Percentiles rank a stretch among this genome's conserved stretches.
Conservation (phyloP, 441 rosid genomes). For the Pelargonium cotyledonis region DNA sequence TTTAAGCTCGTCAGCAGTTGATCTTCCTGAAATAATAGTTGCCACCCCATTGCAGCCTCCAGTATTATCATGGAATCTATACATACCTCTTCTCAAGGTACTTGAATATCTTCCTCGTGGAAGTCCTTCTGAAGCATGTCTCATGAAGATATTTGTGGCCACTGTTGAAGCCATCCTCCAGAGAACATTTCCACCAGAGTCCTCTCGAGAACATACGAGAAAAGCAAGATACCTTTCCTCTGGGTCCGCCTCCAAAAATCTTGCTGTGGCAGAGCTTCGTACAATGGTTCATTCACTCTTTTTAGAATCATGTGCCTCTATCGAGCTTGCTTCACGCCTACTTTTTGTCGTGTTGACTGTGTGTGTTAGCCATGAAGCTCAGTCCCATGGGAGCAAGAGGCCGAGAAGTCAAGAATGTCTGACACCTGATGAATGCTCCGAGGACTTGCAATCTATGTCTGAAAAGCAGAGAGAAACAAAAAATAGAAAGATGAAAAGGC, state of each 20-base stretch:
- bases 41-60: constrained; percentile 97
- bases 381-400: constrained; percentile 69
- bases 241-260: constrained; percentile 77
- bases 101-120: constrained; percentile 98
- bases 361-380: constrained; percentile 98
- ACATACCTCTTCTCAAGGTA: constrained; percentile 95
- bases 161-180: constrained; percentile 88
- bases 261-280: constrained; percentile 97
- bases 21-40: constrained; percentile 95
- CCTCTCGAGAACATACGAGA: constrained; percentile 45
- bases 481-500: constrained; percentile 55
- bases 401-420: constrained; percentile 49
- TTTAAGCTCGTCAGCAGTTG: constrained; percentile 88
- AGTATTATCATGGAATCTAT: constrained; percentile 87
- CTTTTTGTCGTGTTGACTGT: constrained; percentile 95
- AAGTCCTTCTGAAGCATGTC: constrained; percentile 98
- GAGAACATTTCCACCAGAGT: constrained; percentile 79
- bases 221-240: constrained; percentile 46
- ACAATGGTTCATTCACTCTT: constrained; percentile 98
- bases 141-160: constrained; percentile 94
- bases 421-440: constrained; percentile 36
- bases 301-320: constrained; percentile 83
- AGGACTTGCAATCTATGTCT: constrained; percentile 30
- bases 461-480: constrained; percentile 38
- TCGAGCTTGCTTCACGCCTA: constrained; percentile 90